phyloP scores from a whole-genome alignment of 495 filamentous ascomycete species.

The Trichoderma gamsii region DNA sequence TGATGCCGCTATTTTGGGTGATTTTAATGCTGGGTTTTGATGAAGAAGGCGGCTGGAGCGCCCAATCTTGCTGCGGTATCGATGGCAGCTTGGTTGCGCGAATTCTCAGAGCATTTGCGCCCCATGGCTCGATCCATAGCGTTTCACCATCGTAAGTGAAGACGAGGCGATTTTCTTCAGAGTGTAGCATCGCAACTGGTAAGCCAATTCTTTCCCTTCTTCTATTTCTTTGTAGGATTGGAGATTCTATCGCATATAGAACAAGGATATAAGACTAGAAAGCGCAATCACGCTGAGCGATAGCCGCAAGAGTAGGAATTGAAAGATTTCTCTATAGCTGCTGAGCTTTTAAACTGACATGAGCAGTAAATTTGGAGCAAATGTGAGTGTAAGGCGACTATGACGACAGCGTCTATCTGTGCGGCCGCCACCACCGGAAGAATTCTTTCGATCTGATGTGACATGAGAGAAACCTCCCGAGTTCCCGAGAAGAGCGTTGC shows the following conservation, averaged over 20 bases:
- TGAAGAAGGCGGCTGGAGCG: slow-evolving; percentile 30
- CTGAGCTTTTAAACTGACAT: background rate
- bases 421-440: background rate
- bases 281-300: background rate
- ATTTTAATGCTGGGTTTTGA: slow-evolving; percentile 11
- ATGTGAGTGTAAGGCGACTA: background rate
- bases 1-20: slow-evolving; percentile 26
- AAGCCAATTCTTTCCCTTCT: no score
- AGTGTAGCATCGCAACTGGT: background rate
- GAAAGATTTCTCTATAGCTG: background rate
- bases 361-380: background rate
- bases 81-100: slow-evolving; percentile 44
- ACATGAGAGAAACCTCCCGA: background rate
- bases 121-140: slow-evolving; percentile 53
- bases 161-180: background rate
- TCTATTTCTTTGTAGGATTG: no score
- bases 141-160: slow-evolving; percentile 43
- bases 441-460: background rate
- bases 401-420: background rate
- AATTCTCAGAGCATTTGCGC: slow-evolving; percentile 47
- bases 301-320: background rate
- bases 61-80: slow-evolving; percentile 51
- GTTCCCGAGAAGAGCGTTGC: background rate
- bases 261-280: background rate
- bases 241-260: background rate